Conservation (phyloP, 805 yeast genomes). For the Metschnikowia koreensis region DNA sequence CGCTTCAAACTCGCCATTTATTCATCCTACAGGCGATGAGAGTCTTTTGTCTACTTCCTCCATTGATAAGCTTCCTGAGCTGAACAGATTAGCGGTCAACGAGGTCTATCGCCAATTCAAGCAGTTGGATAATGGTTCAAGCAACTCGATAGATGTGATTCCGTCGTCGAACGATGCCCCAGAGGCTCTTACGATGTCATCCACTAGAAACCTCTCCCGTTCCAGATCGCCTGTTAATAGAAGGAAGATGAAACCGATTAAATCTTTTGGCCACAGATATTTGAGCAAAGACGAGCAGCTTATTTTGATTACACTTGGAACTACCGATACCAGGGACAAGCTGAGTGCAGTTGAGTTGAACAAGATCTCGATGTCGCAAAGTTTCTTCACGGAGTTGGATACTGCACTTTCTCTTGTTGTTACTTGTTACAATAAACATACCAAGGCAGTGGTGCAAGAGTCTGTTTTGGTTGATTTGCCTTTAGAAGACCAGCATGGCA, state of each 20-base stretch:
- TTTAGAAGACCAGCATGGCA: conserved; percentile 69
- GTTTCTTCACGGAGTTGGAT: conserved; percentile 79
- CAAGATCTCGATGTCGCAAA: conserved; percentile 70
- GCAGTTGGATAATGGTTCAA: conserved; percentile 22
- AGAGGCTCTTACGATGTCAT: conserved; percentile 19
- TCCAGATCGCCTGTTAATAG: conserved; percentile 20
- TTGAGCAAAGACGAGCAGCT: conserved; percentile 63
- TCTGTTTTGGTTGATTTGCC: conserved; percentile 76
- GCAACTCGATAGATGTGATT: conserved; percentile 19
- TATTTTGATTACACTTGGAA: conserved; percentile 80
- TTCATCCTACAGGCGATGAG: conserved; percentile 17
- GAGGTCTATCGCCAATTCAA: conserved; percentile 42
- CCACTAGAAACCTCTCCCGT: conserved; percentile 8
- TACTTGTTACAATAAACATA: conserved; percentile 33
- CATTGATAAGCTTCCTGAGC: conserved; percentile 38
- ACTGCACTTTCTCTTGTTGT: conserved; percentile 80
- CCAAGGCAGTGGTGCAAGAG: conserved; percentile 42
- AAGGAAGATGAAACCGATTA: conserved; percentile 51
- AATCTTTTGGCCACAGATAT: conserved; percentile 83
- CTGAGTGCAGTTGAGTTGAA: conserved; percentile 64
- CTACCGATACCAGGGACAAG: conserved; percentile 69
- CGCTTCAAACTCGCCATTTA: conserved; percentile 16
- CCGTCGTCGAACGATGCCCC: conserved; percentile 9
- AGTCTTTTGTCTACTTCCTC: conserved; percentile 27
- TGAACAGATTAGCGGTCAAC: conserved; percentile 27